Evolutionary conservation across 106 monocot genomes (phyloP), one percentile per base, ranked within the genome.

Genomic region (Allium sativum): DNA sequence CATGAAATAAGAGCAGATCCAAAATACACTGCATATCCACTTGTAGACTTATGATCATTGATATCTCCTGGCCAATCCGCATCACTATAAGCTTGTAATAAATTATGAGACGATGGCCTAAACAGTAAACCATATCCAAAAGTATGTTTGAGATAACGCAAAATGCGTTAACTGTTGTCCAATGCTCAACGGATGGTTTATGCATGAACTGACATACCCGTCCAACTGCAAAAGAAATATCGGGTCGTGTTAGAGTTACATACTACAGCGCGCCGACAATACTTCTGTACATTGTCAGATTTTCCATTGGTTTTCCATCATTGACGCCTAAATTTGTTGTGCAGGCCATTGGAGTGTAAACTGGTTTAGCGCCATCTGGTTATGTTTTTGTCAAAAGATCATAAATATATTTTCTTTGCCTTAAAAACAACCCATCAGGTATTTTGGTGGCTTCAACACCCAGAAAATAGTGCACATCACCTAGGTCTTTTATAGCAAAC

Each of bases 1-100:
- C 70, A 76, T 10, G 58, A 76, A 0, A 76, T 58, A 7, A 54
- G 52, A 20, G 64, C 70, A 0, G 3, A 0, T 0, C 76, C 70
- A 31, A 76, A 15, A 13, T 45, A 76, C 0, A 76, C 40, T 12
- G 14, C 10, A 58, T 18, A 75, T 0, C 56, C 64, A 3, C 31
- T 14, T 1, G 53, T 48, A 3, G 70, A 70, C 0, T 12, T 31
- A 18, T 11, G 3, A 6, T 18, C 0, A 16, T 14, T 5, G 5
- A 7, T 8, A 16, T 16, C 20, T 8, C 22, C 22, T 14, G 12
- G 9, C 53, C 53, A 53, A 53, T 53, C 53, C 7, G 15, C 4
- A 53, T 53, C 15, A 18, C 16, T 42, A 15, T 21, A 59, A 4
- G 59, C 22, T 42, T 48, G 47, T 7, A 42, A 40, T 21, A 21